Evolutionary conservation across 768 basidiomycete species (phyloP), one percentile per base, ranked within the genome.

Genomic region (Hortiboletus flavorubellus): DNA sequence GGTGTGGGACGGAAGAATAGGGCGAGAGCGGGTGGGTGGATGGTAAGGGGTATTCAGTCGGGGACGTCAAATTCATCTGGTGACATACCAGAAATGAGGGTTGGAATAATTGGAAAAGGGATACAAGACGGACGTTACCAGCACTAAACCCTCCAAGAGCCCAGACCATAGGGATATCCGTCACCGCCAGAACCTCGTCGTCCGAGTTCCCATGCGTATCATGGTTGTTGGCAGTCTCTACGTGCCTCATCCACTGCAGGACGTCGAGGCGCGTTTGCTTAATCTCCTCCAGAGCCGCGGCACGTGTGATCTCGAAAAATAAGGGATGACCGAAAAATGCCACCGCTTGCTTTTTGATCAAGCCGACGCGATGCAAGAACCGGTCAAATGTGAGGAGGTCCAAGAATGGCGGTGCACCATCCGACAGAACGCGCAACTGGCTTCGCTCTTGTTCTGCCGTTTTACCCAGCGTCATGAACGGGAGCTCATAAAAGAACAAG

Each of bases 391-490:
- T 75, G 26, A 85, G 71, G 9, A 85, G 64, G 5, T 72, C 60
- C 3, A 55, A 59, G 48, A 77, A 75, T 4, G 73, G 56, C 1
- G 83, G 82, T 61, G 74, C 53, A 1, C 48, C 62, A 16, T 56
- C 41, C 5, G 42, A 52, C 8, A 46, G 42, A 8, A 34, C 14
- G 2, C 29, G 16, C 16, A 29, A 14, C 9, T 39, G 14, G 30
- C 16, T 18, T n/a, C 8, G 30, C 10, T 8, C 48, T n/a, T 7
- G 37, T 18, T 26, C 48, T 2, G 15, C 14, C 4, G 35, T 33
- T 5, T 7, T 5, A 5, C 73, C 73, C 2, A 76, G 49, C 5
- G 82, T 81, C 70, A 81, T 78, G 58, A 76, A 79, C 0, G 80
- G 77, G 15, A 81, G 71, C 18, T 65, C 70, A 58, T 72, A 75